A percentile compares a stretch with the other conserved stretches of the same genome.
Evolutionary conservation across 345 rosid species (phyloP).

Genomic region (Hibiscus mutabilis): DNA sequence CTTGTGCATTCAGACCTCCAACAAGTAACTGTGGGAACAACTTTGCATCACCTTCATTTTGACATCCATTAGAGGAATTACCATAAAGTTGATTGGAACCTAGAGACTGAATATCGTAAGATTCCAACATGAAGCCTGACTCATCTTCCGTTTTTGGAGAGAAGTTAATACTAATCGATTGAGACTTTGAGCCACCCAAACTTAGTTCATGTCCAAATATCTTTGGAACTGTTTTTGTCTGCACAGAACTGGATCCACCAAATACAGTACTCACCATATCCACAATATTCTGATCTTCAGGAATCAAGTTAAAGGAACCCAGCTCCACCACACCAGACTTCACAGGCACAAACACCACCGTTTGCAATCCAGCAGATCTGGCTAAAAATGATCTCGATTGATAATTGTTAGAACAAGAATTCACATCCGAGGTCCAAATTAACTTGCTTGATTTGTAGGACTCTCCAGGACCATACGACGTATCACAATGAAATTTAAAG

Average conservation of each 20-base stretch:
- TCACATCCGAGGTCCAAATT: conserved; percentile 58
- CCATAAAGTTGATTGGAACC: conserved; percentile 51
- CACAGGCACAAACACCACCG: conserved; percentile 61
- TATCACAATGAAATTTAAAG: conserved; percentile 54
- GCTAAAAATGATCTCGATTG: conserved; percentile 66
- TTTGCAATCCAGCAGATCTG: conserved; percentile 69
- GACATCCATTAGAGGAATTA: conserved; percentile 45
- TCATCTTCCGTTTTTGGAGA: conserved; percentile 89
- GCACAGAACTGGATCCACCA: conserved; percentile 50
- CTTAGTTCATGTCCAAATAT: conserved; percentile 84
- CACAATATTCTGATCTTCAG: conserved; percentile 50
- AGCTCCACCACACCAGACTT: conserved; percentile 85
- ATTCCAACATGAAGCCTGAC: conserved; percentile 47
- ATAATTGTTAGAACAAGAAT: conserved; percentile 49
- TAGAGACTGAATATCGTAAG: conserved; percentile 40
- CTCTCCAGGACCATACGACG: conserved; percentile 51
- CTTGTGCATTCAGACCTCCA: conserved; percentile 34
- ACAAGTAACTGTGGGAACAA: conserved; percentile 39
- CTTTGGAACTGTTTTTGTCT: conserved; percentile 57
- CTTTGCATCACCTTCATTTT: conserved; percentile 35
- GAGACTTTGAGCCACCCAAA: conserved; percentile 60
- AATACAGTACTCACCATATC: conserved; percentile 55
- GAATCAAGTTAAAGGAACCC: conserved; percentile 58
- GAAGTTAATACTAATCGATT: conserved; percentile 65
- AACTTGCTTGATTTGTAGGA: conserved; percentile 49